A percentile compares a stretch with the other conserved stretches of the same genome.
phyloP scores from a whole-genome alignment of 768 basidiomycete genomes.

The Pleurotus ostreatus region DNA sequence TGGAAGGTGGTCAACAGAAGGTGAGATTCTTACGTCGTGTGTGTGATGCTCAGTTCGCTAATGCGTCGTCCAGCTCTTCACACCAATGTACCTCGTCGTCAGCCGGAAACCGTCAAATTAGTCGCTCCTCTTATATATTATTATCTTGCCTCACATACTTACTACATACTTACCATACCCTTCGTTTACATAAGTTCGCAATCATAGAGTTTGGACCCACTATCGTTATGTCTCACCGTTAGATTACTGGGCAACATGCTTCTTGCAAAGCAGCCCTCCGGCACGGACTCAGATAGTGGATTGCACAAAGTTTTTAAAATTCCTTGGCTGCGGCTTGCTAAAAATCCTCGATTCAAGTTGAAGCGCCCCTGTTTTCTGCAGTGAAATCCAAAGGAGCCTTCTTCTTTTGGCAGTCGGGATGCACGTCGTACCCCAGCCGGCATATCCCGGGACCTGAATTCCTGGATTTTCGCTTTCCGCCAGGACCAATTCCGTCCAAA shows the following conservation, averaged over 20 bases:
- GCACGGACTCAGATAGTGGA: not conserved
- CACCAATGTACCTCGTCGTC: slow-evolving; percentile 80
- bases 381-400: slow-evolving; percentile 7
- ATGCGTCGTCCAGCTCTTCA: slow-evolving; percentile 59
- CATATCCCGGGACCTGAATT: slow-evolving; percentile 8
- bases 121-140: slow-evolving; percentile 6
- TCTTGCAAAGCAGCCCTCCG: not conserved
- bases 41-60: slow-evolving; percentile 10
- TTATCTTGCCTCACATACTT: not conserved
- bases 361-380: not conserved
- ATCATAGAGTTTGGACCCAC: not conserved
- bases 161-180: slow-evolving; percentile 2
- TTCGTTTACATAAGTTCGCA: not conserved
- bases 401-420: slow-evolving; percentile 6
- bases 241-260: no score
- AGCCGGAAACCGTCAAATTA: slow-evolving; percentile 51
- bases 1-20: slow-evolving; percentile 84
- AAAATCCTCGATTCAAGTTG: not conserved
- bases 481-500: slow-evolving; percentile 5
- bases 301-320: not conserved
- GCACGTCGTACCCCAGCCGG: slow-evolving; percentile 9
- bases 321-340: not conserved
- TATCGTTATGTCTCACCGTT: not conserved
- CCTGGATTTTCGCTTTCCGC: slow-evolving; percentile 7
- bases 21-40: slow-evolving; percentile 32